Evolutionary conservation across 2,329 filamentous ascomycete species (phyloP), one percentile per base, ranked within the genome.

Genomic region (Corinectria fuckeliana): DNA sequence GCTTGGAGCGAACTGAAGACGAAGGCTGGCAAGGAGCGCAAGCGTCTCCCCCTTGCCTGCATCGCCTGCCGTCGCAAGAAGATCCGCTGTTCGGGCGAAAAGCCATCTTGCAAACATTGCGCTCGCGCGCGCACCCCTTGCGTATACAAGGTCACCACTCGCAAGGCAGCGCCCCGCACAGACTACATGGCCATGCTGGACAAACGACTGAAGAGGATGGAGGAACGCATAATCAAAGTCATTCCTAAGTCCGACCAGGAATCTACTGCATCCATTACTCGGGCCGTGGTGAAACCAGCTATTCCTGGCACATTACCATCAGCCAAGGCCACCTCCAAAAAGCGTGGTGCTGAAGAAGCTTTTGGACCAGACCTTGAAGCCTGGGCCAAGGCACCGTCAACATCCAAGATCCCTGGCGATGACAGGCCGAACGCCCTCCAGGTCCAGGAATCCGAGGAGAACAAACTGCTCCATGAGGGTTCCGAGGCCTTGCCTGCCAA

Each of bases 151-250:
- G 92, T 97, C 60, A 98, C 93, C 0, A 93, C 93, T 4, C 85
- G 95, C 60, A 98, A 98, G 76, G 93, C 94, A 1, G 93, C 93
- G 3, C 95, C 95, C 3, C 85, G 95, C 51, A 98, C 95, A 16
- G 95, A 98, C 76, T 98, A 98, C 76, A 98, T 98, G 95, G 93
- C 93, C 39, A 98, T 98, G 93, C 80, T 98, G 69, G 95, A 98
- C 78, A 97, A 97, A 78, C 86, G 95, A 52, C 77, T 98, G 66
- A 97, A 96, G 80, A 85, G 94, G 57, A 98, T 98, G 95, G 95
- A 99, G 76, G 94, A 98, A 71, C 89, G 94, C 56, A 95, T 98
- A 63, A 96, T 98, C 78, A 97, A 97, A 75, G 90, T 94, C 58
- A 90, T 98, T 25, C 94, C 95, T 0, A 96, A 94, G 72, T 86